These are phyloP conservation scores for Lepidium sativum DNA, from an alignment of 345 rosid species.

Conservation along the genomic window DNA sequence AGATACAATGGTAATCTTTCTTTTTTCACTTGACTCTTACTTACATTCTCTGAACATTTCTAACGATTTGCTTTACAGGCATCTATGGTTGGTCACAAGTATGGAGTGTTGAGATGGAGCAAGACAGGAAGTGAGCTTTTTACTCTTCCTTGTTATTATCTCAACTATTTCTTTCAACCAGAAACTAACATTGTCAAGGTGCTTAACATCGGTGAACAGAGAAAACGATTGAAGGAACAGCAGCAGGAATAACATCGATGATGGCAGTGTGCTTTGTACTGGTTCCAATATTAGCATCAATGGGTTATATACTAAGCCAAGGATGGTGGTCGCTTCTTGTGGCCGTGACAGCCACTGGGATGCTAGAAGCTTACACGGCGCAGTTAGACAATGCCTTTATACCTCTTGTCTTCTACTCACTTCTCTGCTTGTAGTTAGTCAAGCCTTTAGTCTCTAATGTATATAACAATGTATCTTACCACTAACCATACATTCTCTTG, in stretches of 20 bases:
- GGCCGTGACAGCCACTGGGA: conserved; percentile 67
- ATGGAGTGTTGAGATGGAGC: conserved; percentile 94
- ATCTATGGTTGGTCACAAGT: conserved; percentile 93
- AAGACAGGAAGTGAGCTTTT: conserved; percentile 67
- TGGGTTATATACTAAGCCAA: conserved; percentile 74
- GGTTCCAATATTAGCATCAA: conserved; percentile 81
- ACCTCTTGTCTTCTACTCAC: conserved; percentile 91
- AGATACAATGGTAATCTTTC: conserved; percentile 79
- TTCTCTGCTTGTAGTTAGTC: conserved; percentile 55
- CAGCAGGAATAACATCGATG: conserved; percentile 86
- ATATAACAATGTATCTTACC: conserved; percentile 10
- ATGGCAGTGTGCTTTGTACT: conserved; percentile 68
- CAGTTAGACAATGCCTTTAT: conserved; percentile 93
- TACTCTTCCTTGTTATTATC: not conserved
- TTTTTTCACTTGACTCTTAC: not conserved
- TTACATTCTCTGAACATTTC: not conserved
- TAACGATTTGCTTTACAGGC: conserved; percentile 41
- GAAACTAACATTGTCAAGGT: conserved; percentile 2
- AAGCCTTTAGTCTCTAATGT: not conserved
- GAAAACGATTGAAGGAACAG: conserved; percentile 97
- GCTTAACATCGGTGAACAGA: conserved; percentile 37
- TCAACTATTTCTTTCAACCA: not conserved
- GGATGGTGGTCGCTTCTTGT: conserved; percentile 77
- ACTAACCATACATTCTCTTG: conserved; percentile 4
- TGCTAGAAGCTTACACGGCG: conserved; percentile 91